Evolutionary conservation across 148 eudicot genomes (phyloP), one percentile per base, ranked within the genome.

Genomic region (Amaranthus cruentus): DNA sequence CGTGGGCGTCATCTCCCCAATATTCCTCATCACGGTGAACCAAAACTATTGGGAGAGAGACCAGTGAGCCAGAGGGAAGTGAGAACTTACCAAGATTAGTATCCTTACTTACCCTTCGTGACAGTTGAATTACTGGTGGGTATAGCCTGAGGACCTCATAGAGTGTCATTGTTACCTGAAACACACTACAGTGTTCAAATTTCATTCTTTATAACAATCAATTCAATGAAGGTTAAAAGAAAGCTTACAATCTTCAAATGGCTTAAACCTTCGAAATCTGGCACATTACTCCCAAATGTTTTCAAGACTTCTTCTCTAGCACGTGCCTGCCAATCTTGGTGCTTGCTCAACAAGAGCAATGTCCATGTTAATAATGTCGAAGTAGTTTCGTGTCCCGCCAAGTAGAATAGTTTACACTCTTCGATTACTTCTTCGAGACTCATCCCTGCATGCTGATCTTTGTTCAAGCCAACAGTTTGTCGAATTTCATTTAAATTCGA

Each of bases 321-420:
- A 56, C 58, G 50, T 9, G 47, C 59, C 66, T 77, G 80, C 80
- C 80, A 77, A 49, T 77, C 80, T 65, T 72, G 75, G 52, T 77
- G 55, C 75, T 77, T 77, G 66, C 80, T 77, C 59, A 77, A 50
- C 58, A 78, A 53, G n/a, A 78, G 47, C 62, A 78, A 53, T 13
- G 77, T 50, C 77, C 77, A 78, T 2, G 73, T 73, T 3, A 78
- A 51, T 10, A 78, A 48, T 47, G 15, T 6, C 2, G 80, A 78
- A 66, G 81, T 78, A 6, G 81, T 68, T 56, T 77, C 80, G 48
- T 77, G 80, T 13, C 80, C 80, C 0, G 65, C 75, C n/a, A 77
- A 64, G 62, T 78, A 78, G 62, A 78, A 78, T 42, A 68, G 55
- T 68, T 73, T 78, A 44, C 81, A 68, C n/a, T 78, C 77, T 46